phyloP scores from a whole-genome alignment of 1,139 yeast genomes.

The Scheffersomyces titani region DNA sequence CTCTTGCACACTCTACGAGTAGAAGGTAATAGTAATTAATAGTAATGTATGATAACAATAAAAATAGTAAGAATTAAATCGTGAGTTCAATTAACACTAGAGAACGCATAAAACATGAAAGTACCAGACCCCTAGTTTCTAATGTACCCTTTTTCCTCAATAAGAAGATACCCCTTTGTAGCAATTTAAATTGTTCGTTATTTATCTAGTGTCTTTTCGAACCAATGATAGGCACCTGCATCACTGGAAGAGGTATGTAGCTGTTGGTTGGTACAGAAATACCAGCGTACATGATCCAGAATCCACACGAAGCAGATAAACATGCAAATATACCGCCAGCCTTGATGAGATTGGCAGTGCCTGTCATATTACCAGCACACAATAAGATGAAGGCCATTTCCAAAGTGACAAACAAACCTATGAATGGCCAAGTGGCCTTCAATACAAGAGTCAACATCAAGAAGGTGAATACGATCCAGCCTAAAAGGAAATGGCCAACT shows the following conservation, averaged over 20 bases:
- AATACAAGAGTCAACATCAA: conserved; percentile 39
- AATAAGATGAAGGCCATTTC: conserved; percentile 42
- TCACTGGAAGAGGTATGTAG: conserved; percentile 16
- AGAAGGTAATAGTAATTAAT: not conserved
- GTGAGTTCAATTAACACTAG: not conserved
- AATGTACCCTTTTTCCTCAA: not conserved
- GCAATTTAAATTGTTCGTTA: not conserved
- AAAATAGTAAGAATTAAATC: not conserved
- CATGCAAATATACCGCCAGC: conserved; percentile 50
- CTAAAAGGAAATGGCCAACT: conserved; percentile 41
- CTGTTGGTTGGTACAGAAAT: conserved; percentile 30
- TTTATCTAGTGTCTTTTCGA: not conserved
- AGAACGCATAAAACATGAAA: not conserved
- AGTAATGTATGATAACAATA: not conserved
- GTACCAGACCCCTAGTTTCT: not conserved
- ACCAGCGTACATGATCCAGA: conserved; percentile 42
- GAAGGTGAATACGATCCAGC: conserved; percentile 49
- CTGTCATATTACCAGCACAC: conserved; percentile 43
- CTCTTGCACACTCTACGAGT: not conserved
- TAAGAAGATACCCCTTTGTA: not conserved
- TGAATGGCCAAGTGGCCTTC: conserved; percentile 46
- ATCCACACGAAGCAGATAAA: conserved; percentile 42
- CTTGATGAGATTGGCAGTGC: conserved; percentile 27
- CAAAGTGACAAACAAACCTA: conserved; percentile 35
- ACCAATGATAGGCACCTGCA: not conserved